A percentile compares a stretch with the other conserved stretches of the same genome.
phyloP scores from a whole-genome alignment of 2,329 filamentous ascomycete species.

The Fusarium sp. region DNA sequence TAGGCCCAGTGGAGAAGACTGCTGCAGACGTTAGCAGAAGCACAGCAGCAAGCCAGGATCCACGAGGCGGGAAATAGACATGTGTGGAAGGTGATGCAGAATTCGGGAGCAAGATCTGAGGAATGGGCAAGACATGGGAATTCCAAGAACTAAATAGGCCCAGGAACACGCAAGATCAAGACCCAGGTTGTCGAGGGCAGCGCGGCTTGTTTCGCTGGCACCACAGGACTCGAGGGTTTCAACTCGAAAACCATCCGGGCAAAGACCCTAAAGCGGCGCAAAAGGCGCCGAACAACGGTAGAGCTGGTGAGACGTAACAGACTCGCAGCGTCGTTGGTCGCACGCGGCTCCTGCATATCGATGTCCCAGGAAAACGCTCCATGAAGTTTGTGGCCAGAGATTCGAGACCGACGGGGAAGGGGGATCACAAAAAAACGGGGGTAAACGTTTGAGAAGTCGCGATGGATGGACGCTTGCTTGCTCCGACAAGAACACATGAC shows the following conservation, averaged over 20 bases:
- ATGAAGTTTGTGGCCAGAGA: conserved; percentile 11
- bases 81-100: conserved; percentile 7
- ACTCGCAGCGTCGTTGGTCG: conserved; percentile 11
- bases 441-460: conserved; percentile 9
- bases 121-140: background rate
- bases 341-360: conserved; percentile 10
- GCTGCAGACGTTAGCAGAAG: conserved; percentile 29
- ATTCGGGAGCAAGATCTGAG: background rate
- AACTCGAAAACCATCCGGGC: conserved; percentile 19
- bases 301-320: conserved; percentile 12
- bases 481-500: background rate
- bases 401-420: conserved; percentile 4
- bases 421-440: conserved; percentile 10
- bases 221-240: conserved; percentile 17
- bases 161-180: background rate
- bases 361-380: background rate
- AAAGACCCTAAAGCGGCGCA: conserved; percentile 27
- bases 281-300: conserved; percentile 10
- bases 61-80: conserved; percentile 5
- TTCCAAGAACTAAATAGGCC: background rate
- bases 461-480: conserved; percentile 11
- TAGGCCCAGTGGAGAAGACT: conserved; percentile 19
- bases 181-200: conserved; percentile 17
- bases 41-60: conserved; percentile 26
- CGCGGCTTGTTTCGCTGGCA: conserved; percentile 23